Evolutionary conservation across 768 basidiomycete species (phyloP), one percentile per base, ranked within the genome.

Genomic region (Serendipita sp.): DNA sequence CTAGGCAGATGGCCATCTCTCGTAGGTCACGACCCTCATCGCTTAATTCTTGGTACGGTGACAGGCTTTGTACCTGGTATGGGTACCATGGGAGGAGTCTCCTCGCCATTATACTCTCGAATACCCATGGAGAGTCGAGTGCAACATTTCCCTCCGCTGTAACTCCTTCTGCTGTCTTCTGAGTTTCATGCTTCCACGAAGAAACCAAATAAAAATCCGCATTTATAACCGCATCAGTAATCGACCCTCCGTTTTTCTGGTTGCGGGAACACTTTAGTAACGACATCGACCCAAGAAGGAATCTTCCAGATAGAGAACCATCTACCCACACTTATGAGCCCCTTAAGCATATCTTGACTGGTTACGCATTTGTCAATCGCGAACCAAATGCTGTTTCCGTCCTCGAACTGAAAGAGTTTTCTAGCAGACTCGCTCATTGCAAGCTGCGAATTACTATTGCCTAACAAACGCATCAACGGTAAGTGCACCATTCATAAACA

Each of bases 331-430:
- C n/a, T 51, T 51, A 18, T 51, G 48, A 51, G 56, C 34, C 10
- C 56, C 32, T 60, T 10, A 53, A 32, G 48, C 32, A 18, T 53
- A 16, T 16, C 18, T 16, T 60, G 56, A 28, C 34, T 35, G 16
- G 28, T 24, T 1, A 32, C 56, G 10, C n/a, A 10, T 16, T 8
- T 24, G 16, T 60, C 28, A 60, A 60, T 35, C 4, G 56, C 34
- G 56, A 60, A 35, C 56, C 56, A 60, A 2, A 60, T 60, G 35
- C 56, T 60, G 16, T 4, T 8, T 60, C 56, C 56, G n/a, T 60
- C 56, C n/a, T 60, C 56, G 32, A 53, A 53, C 48, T 53, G 48
- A 10, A 53, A 53, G 8, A 53, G n/a, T 28, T 8, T 16, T 10
- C 24, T 5, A 7, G 48, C n/a, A 51, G 48, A 1, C 48, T 51